Base-by-base conservation (phyloP, 2,329 filamentous ascomycete genomes). In the Sporothrix euskadiensis region DNA sequence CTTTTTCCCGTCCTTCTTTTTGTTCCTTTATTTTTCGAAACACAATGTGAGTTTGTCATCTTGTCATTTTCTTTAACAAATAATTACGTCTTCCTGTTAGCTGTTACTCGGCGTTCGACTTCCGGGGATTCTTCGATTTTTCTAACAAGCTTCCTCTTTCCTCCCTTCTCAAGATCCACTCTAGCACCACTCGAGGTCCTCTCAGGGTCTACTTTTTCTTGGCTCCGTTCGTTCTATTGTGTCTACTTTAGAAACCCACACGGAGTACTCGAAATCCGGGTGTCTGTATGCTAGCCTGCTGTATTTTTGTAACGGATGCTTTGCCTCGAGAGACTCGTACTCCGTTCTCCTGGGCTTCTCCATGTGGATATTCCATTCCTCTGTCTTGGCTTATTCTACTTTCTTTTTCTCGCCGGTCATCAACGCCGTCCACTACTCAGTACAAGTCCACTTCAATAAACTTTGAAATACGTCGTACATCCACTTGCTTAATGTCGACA, bases 161-260 rank as follows among this genome's bases (percentile, higher is more conserved):
- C 56, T 59, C 56, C 56, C 30, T 59, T n/a, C n/a, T 35, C 35
- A 5, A 26, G n/a, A 65, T 44, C 59, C 59, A 65, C 59, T 26
- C 4, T 4, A 49, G 12, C 14, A 44, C 44, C 14, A 19, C 44
- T 26, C 26, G 26, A 49, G 44, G 41, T 44, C 30, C 32, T n/a
- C 19, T 61, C 57, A 39, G 35, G 59, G 59, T 65, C 59, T n/a
- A 26, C 1, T 35, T 8, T 35, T 5, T 35, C 3, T 30, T 32
- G 14, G 59, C 19, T 14, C 59, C 59, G 44, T 49, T 49, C 4
- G 44, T 49, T 59, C 56, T 22, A 14, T 14, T 12, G 30, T 35
- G 56, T 35, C 30, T 19, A 65, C n/a, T 44, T n/a, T 4, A 19
- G 30, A 35, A 35, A 8, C 32, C 56, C 30, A 19, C 35, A 44